Conservation (phyloP, 129 eudicot genomes). For the Pittosporum tobira region DNA sequence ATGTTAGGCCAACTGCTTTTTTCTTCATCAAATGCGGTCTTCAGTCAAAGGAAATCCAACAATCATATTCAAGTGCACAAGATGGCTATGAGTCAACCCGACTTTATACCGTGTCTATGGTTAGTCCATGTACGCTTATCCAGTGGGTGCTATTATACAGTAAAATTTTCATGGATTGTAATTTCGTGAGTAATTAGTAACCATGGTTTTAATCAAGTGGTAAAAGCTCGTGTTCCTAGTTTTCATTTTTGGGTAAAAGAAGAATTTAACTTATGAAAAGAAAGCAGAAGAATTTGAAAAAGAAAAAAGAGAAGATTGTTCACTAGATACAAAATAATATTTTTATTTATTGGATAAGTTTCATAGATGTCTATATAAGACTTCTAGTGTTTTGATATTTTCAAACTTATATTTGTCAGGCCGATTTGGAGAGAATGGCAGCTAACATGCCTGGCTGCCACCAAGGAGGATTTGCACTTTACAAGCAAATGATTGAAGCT, state of each 20-base stretch:
- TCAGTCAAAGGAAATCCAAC: conserved; percentile 63
- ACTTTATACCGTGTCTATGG: conserved; percentile 55
- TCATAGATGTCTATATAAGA: neutral
- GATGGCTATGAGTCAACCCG: conserved; percentile 90
- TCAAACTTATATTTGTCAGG: conserved; percentile 27
- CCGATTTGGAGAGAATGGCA: conserved; percentile 52
- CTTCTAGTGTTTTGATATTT: neutral
- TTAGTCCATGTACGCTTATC: conserved; percentile 24
- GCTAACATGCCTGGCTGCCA: conserved; percentile 96
- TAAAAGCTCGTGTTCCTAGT: neutral
- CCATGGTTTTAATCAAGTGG: no score
- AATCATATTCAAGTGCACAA: conserved; percentile 66
- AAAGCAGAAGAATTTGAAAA: no score
- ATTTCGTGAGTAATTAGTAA: neutral
- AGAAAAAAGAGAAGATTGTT: no score
- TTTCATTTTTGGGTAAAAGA: no score
- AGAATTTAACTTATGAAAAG: no score
- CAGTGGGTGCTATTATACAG: neutral
- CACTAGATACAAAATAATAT: no score
- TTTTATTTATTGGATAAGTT: neutral
- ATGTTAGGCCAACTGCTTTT: conserved; percentile 94
- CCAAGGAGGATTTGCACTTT: conserved; percentile 88
- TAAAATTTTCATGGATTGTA: neutral
- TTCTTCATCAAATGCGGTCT: conserved; percentile 87
- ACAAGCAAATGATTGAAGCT: conserved; percentile 54